phyloP scores from a whole-genome alignment of 2,329 filamentous ascomycete species.

The Fusarium anguioides region DNA sequence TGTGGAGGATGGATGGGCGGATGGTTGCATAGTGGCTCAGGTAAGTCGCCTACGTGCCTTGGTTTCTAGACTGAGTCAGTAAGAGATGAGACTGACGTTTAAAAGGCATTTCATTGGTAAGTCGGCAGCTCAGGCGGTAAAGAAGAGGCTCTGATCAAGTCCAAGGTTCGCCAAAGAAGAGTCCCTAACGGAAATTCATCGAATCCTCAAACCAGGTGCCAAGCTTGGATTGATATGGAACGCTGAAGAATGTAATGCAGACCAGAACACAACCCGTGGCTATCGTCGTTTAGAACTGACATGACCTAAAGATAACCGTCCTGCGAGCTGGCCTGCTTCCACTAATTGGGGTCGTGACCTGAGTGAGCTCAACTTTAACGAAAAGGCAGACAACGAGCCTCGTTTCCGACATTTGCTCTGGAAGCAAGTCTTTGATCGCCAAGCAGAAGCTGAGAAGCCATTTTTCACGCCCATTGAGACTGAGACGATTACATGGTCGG shows the following conservation, averaged over 20 bases:
- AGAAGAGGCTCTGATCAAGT: background rate
- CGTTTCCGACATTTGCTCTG: conserved; percentile 74
- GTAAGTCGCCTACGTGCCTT: conserved; percentile 55
- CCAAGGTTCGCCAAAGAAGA: conserved; percentile 74
- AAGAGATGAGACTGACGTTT: conserved; percentile 7
- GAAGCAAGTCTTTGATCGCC: conserved; percentile 71
- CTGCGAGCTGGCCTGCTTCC: conserved; percentile 63
- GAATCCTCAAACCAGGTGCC: conserved; percentile 70
- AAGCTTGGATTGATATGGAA: conserved; percentile 79
- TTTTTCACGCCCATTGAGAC: conserved; percentile 72
- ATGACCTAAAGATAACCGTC: conserved; percentile 69
- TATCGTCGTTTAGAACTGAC: background rate
- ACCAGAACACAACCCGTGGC: background rate
- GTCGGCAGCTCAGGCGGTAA: conserved; percentile 15
- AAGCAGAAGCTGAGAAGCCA: conserved; percentile 59
- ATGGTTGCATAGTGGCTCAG: conserved; percentile 75
- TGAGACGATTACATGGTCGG: conserved; percentile 51
- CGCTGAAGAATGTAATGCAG: conserved; percentile 70
- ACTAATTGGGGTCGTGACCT: conserved; percentile 71
- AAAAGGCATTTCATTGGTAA: conserved; percentile 67
- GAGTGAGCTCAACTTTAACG: conserved; percentile 66
- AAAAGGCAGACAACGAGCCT: conserved; percentile 65
- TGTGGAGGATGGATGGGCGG: conserved; percentile 65
- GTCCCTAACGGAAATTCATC: conserved; percentile 73
- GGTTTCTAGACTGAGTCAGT: background rate